Percentiles rank a stretch among this genome's conserved stretches.
These are phyloP conservation scores for Spergularia azorica DNA, from an alignment of 179 eudicot genomes.

Conservation along the genomic window DNA sequence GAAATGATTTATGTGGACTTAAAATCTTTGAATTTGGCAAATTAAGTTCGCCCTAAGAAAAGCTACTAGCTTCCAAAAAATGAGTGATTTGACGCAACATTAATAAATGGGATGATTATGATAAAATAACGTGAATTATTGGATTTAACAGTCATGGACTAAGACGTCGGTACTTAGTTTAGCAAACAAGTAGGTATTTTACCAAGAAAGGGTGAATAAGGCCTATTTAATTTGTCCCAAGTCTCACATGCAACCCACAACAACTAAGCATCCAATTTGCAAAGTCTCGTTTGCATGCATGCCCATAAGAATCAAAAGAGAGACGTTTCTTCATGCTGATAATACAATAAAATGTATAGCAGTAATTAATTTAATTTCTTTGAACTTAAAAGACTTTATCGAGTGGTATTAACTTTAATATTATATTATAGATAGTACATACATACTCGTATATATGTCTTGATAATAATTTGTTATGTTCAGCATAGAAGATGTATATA, in stretches of 20 bases:
- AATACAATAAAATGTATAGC: no score
- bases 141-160: conserved; percentile 23
- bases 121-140: conserved; percentile 23
- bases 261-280: conserved; percentile 15
- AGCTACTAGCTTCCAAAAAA: conserved; percentile 1
- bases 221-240: conserved; percentile 24
- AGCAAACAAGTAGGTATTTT: conserved; percentile 17
- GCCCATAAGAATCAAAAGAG: neutral
- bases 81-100: conserved; percentile 19
- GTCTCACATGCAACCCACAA: conserved; percentile 40
- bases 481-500: no score
- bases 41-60: no score
- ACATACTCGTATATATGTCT: no score
- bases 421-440: no score
- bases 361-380: neutral
- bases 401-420: neutral
- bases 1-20: no score
- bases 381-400: neutral
- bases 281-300: neutral
- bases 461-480: no score
- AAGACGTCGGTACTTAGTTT: conserved; percentile 21
- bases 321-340: neutral
- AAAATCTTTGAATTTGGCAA: no score
- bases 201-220: conserved; percentile 24
- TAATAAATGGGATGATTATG: conserved; percentile 9